Percentiles rank a stretch among this genome's conserved stretches.
Conservation (phyloP, 306 rosid species). For the Neltuma alba region DNA sequence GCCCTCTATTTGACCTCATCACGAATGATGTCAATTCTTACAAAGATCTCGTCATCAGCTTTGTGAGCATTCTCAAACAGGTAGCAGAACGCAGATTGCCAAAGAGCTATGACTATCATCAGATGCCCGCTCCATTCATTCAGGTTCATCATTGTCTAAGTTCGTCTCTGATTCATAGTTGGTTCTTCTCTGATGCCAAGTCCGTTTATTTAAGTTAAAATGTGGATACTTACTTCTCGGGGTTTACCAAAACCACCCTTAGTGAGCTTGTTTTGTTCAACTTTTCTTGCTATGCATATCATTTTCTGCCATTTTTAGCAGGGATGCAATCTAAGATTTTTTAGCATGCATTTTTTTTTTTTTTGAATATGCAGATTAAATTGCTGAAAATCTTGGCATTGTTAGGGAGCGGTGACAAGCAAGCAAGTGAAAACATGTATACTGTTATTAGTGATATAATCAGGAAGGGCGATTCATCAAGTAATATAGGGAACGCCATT, state of each 20-base stretch:
- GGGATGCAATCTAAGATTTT: conserved; percentile 6
- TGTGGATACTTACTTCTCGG: background rate
- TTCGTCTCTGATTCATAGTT: background rate
- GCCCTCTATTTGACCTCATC: conserved; percentile 76
- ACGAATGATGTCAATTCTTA: conserved; percentile 58
- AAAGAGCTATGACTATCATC: conserved; percentile 86
- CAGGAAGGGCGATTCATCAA: conserved; percentile 71
- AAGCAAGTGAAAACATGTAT: conserved; percentile 87
- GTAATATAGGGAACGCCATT: conserved; percentile 93
- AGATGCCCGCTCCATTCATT: conserved; percentile 90
- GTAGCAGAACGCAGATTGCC: conserved; percentile 90
- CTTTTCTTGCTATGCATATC: conserved; percentile 15
- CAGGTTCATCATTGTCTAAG: conserved; percentile 49
- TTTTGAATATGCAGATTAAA: conserved; percentile 76
- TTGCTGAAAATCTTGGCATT: conserved; percentile 83
- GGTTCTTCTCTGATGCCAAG: conserved; percentile 86
- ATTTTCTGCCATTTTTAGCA: background rate
- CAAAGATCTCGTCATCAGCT: conserved; percentile 84
- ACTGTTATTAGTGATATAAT: conserved; percentile 82
- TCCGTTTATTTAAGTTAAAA: conserved; percentile 40
- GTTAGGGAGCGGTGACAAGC: conserved; percentile 88
- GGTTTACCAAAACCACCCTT: background rate
- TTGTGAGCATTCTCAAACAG: conserved; percentile 88
- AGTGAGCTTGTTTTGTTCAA: background rate
- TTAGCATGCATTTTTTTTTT: background rate